Percentiles rank a stretch among this genome's conserved stretches.
phyloP scores from a whole-genome alignment of 2,329 filamentous ascomycete species.

The Phoma herbarum region DNA sequence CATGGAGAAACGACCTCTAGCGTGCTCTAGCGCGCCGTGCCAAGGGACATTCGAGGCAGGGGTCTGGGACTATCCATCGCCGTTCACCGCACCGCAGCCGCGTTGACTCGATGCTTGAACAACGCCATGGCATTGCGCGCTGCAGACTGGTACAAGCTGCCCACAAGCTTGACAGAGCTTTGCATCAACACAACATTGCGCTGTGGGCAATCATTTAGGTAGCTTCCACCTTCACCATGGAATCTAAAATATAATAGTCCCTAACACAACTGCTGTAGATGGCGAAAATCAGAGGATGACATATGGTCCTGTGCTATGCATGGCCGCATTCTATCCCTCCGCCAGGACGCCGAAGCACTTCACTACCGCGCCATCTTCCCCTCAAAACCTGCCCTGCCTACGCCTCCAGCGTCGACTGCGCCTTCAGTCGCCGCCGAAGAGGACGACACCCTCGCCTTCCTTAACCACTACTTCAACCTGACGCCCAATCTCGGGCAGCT shows the following conservation, averaged over 20 bases:
- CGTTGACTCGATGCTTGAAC: conserved; percentile 3
- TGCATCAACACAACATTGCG: conserved; percentile 94
- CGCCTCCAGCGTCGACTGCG: conserved; percentile 22
- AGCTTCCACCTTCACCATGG: conserved; percentile 18
- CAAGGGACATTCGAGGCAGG: neutral
- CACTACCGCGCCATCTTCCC: conserved; percentile 78
- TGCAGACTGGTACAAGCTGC: conserved; percentile 88
- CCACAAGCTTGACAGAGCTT: conserved; percentile 81
- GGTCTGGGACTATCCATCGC: neutral
- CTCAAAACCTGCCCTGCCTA: conserved; percentile 50
- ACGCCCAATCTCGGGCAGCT: conserved; percentile 76
- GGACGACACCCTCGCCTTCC: conserved; percentile 79
- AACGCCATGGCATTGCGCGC: conserved; percentile 58
- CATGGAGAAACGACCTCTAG: conserved; percentile 19
- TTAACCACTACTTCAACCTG: conserved; percentile 89
- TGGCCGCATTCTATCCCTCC: conserved; percentile 84
- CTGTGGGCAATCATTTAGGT: conserved; percentile 92
- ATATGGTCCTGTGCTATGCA: conserved; percentile 91
- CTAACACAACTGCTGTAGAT: conserved; percentile 62
- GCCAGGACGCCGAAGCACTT: conserved; percentile 79
- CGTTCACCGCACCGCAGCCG: neutral
- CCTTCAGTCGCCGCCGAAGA: conserved; percentile 43
- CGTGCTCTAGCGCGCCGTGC: conserved; percentile 8
- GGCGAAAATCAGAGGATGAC: conserved; percentile 80
- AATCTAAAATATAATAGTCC: neutral